Base-by-base conservation (phyloP, 805 yeast genomes). In the Spathaspora boniae region DNA sequence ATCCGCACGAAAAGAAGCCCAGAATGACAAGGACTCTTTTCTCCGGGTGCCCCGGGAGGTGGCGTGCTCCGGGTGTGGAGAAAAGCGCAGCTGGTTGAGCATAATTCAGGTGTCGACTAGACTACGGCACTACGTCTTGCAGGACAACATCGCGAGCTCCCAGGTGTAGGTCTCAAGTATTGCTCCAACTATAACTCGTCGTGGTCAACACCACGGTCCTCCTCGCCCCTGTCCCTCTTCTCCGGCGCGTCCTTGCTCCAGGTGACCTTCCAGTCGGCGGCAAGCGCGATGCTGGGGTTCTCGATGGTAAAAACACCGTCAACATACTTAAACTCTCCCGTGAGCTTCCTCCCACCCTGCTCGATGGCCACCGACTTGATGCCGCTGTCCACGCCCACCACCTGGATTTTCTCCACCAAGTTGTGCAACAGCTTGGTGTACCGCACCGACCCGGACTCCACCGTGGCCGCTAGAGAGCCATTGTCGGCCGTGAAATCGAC, bases 391-490 rank as follows among this genome's bases (percentile, higher is more conserved):
- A 16, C 9, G 3, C 37, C 37, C 3, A 33, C 35, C n/a, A 32
- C 18, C 3, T 22, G 52, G 11, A 85, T 69, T 43, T 67, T 74
- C 44, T 81, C 87, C 33, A 85, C 58, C 4, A n/a, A n/a, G n/a
- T n/a, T n/a, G n/a, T n/a, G n/a, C n/a, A n/a, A n/a, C n/a, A n/a
- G n/a, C n/a, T n/a, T n/a, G n/a, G n/a, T n/a, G n/a, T n/a, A n/a
- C n/a, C n/a, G n/a, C n/a, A n/a, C n/a, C n/a, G n/a, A n/a, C n/a
- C n/a, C n/a, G n/a, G n/a, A n/a, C n/a, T 16, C 19, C n/a, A 46
- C 45, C 2, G 9, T 17, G 6, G 39, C 38, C 9, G 15, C 17
- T 3, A 78, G 39, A 6, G 38, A 36, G n/a, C 61, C 56, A 15
- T 61, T 58, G 9, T 56, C 47, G 12, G 68, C 63, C 2, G 44